Evolutionary conservation across 2,329 filamentous ascomycete genomes (phyloP).

Genomic region (Coccinonectria pachysandricola): DNA sequence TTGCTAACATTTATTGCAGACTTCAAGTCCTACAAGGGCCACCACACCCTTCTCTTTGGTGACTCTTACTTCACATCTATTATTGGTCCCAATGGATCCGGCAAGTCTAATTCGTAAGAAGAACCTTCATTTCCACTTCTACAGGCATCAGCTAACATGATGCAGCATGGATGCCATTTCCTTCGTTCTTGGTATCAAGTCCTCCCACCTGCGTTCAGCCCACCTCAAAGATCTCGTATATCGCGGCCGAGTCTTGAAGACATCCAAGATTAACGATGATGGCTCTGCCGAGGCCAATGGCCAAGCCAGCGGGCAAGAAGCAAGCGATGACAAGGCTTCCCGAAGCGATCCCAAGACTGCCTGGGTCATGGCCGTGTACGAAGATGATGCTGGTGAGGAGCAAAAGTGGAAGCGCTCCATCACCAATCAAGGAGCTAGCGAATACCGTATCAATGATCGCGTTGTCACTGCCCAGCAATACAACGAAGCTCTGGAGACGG

Average conservation of each 20-base stretch:
- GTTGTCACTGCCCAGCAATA: constrained; percentile 84
- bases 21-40: constrained; percentile 99
- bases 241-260: constrained; percentile 84
- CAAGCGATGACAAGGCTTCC: constrained; percentile 53
- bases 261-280: constrained; percentile 85
- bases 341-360: constrained; percentile 82
- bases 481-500: constrained; percentile 80
- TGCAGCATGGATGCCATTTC: constrained; percentile 96
- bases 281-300: constrained; percentile 61
- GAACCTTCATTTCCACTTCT: constrained; percentile 1
- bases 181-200: constrained; percentile 97
- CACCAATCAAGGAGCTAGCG: constrained; percentile 76
- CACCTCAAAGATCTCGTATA: constrained; percentile 94
- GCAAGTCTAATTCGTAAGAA: constrained; percentile 91
- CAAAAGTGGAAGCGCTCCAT: constrained; percentile 95
- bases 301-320: constrained; percentile 49
- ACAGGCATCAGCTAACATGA: constrained; percentile 3
- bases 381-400: constrained; percentile 91
- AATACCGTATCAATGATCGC: constrained; percentile 94
- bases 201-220: constrained; percentile 88
- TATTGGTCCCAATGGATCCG: constrained; percentile 98
- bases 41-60: constrained; percentile 87
- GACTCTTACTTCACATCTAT: constrained; percentile 99
- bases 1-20: constrained; percentile 40
- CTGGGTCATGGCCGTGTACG: constrained; percentile 99